Conservation (phyloP, 73 alveolate species). For the Tetrahymena malaccensis region DNA sequence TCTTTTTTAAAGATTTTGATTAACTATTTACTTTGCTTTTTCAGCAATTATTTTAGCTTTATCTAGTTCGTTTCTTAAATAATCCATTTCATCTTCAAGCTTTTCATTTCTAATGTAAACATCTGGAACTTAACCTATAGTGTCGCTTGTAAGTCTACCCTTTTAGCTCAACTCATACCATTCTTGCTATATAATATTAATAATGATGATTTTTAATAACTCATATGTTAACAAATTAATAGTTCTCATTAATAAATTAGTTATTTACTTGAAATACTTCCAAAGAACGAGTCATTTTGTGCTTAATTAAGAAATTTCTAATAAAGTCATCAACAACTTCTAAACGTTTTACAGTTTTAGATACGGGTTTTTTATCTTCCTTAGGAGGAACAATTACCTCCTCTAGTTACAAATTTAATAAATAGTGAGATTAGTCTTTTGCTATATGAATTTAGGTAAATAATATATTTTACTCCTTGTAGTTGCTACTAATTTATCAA, state of each 20-base stretch:
- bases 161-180: conserved; percentile 95
- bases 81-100: conserved; percentile 82
- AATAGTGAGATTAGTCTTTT: not conserved
- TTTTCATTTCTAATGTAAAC: conserved; percentile 90
- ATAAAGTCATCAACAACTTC: conserved; percentile 98
- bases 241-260: not conserved
- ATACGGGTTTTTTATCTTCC: conserved; percentile 46
- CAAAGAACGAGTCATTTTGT: conserved; percentile 86
- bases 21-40: conserved; percentile 51
- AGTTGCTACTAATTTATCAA: conserved; percentile 20
- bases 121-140: conserved; percentile 96
- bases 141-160: conserved; percentile 92
- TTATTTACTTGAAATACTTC: conserved; percentile 76
- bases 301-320: conserved; percentile 91
- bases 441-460: not conserved
- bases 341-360: conserved; percentile 74
- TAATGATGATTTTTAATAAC: not conserved
- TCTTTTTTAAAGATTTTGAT: too few species aligned
- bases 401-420: conserved; percentile 1
- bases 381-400: conserved; percentile 24
- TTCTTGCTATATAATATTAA: conserved; percentile 50
- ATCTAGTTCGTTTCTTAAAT: conserved; percentile 81
- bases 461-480: conserved; percentile 9
- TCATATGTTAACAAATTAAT: not conserved
- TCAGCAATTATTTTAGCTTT: conserved; percentile 84